Evolutionary conservation across 1,139 yeast species (phyloP).

Genomic region (Nakaseomyces nivariensis): DNA sequence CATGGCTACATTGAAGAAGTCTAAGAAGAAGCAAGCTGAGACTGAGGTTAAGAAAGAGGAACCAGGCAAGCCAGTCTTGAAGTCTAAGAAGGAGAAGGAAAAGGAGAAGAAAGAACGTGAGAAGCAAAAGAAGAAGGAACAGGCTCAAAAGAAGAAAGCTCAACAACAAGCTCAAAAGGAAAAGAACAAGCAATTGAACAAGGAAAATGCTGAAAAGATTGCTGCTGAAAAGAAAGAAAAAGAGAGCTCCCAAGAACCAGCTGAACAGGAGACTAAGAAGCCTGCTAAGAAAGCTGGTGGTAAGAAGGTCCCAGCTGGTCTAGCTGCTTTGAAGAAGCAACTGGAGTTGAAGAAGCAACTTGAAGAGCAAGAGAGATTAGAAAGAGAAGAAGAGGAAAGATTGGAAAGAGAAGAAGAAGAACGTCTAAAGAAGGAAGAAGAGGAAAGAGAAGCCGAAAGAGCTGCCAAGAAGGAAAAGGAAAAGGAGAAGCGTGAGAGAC

Average conservation of each 20-base stretch:
- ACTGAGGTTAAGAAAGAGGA: conserved; percentile 37
- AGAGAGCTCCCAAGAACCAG: conserved; percentile 24
- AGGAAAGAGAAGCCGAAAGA: conserved; percentile 57
- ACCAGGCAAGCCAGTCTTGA: conserved; percentile 55
- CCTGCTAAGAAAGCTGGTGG: conserved; percentile 50
- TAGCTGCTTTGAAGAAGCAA: conserved; percentile 75
- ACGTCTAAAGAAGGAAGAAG: conserved; percentile 42
- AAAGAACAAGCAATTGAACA: conserved; percentile 42
- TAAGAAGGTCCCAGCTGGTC: conserved; percentile 67
- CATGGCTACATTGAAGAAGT: conserved; percentile 70
- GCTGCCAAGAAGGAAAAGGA: conserved; percentile 75
- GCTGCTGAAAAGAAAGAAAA: conserved; percentile 33
- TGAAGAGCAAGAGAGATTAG: conserved; percentile 55
- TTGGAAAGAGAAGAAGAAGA: conserved; percentile 53
- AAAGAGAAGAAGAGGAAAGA: conserved; percentile 51
- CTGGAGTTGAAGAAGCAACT: conserved; percentile 76
- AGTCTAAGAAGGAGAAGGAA: conserved; percentile 95
- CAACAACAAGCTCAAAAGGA: conserved; percentile 57
- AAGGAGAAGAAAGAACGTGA: conserved; percentile 95
- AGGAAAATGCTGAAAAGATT: conserved; percentile 36
- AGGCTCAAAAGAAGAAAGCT: conserved; percentile 80
- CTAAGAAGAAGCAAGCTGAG: conserved; percentile 62
- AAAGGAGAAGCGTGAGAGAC: conserved; percentile 64
- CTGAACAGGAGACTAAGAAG: conserved; percentile 7
- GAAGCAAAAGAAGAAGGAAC: conserved; percentile 86